phyloP scores from a whole-genome alignment of 805 yeast genomes.

The Blastobotrys americana region DNA sequence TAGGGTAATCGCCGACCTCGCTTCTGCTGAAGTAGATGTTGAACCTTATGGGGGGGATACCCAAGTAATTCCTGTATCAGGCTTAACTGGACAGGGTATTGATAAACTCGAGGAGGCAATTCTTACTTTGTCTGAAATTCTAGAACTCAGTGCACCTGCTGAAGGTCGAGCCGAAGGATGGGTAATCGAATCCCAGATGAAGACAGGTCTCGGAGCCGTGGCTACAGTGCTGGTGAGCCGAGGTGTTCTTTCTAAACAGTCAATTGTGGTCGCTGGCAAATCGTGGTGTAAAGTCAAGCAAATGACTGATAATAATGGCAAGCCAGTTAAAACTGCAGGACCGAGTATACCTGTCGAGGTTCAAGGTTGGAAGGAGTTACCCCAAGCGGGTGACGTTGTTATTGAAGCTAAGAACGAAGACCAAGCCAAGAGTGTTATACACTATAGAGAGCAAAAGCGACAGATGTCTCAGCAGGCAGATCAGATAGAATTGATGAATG shows the following conservation, averaged over 20 bases:
- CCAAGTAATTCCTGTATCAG: conserved; percentile 81
- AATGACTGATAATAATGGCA: conserved; percentile 68
- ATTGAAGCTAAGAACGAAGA: conserved; percentile 70
- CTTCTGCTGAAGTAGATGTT: conserved; percentile 69
- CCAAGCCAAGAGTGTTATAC: conserved; percentile 65
- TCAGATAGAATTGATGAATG: conserved; percentile 66
- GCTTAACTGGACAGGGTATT: conserved; percentile 84
- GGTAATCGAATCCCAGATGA: conserved; percentile 77
- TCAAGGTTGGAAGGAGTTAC: conserved; percentile 90
- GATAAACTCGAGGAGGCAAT: conserved; percentile 85
- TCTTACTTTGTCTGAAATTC: conserved; percentile 72
- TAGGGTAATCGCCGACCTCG: conserved; percentile 68
- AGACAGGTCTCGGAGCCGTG: conserved; percentile 73
- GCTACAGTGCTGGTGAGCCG: conserved; percentile 79
- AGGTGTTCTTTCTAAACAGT: conserved; percentile 67
- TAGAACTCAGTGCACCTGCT: conserved; percentile 60
- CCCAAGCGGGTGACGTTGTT: conserved; percentile 83
- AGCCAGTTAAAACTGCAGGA: conserved; percentile 53
- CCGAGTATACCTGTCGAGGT: conserved; percentile 90
- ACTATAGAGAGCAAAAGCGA: conserved; percentile 51
- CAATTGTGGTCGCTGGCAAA: conserved; percentile 74
- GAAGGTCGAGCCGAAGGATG: conserved; percentile 64
- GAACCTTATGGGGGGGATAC: conserved; percentile 96
- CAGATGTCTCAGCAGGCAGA: conserved; percentile 49
- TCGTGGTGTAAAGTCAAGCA: conserved; percentile 80